A percentile compares a stretch with the other conserved stretches of the same genome.
Conservation (phyloP, 2,329 filamentous ascomycete genomes). For the Pseudocercospora macadamiae region DNA sequence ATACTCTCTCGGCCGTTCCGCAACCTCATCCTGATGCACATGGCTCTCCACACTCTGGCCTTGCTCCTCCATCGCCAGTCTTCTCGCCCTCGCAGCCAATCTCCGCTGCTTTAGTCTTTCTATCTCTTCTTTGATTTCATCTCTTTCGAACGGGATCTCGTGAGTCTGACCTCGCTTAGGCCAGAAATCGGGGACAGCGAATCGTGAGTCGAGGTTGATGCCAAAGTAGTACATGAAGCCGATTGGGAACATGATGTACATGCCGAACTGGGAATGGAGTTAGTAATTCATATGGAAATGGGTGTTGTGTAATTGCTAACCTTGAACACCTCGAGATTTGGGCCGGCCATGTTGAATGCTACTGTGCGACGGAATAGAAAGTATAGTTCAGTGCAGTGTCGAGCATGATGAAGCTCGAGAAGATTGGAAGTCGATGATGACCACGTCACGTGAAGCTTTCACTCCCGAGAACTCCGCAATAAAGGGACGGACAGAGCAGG, state of each 20-base stretch:
- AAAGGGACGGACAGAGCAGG: not conserved
- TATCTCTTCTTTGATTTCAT: constrained; percentile 83
- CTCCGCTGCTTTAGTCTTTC: constrained; percentile 65
- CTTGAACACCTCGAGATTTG: constrained; percentile 95
- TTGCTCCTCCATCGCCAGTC: constrained; percentile 46
- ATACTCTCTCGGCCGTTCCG: constrained; percentile 13
- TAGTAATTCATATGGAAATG: not conserved
- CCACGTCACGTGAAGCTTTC: not conserved
- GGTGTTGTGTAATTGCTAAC: constrained; percentile 51
- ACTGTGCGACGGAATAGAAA: no score
- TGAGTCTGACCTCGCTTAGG: constrained; percentile 78
- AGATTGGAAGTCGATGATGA: constrained; percentile 17
- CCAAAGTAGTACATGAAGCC: constrained; percentile 99
- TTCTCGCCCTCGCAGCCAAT: constrained; percentile 51
- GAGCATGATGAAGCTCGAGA: not conserved
- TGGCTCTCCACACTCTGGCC: constrained; percentile 14
- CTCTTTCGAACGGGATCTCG: constrained; percentile 72
- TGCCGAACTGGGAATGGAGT: constrained; percentile 71
- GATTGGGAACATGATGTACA: constrained; percentile 98
- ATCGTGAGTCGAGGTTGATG: constrained; percentile 92
- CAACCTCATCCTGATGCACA: constrained; percentile 13
- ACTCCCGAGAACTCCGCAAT: not conserved
- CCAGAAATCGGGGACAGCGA: constrained; percentile 91
- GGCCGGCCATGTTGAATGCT: constrained; percentile 66
- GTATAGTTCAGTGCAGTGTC: no score